Conservation (phyloP, 78 protist species). For the Dictyostelium purpureum region DNA sequence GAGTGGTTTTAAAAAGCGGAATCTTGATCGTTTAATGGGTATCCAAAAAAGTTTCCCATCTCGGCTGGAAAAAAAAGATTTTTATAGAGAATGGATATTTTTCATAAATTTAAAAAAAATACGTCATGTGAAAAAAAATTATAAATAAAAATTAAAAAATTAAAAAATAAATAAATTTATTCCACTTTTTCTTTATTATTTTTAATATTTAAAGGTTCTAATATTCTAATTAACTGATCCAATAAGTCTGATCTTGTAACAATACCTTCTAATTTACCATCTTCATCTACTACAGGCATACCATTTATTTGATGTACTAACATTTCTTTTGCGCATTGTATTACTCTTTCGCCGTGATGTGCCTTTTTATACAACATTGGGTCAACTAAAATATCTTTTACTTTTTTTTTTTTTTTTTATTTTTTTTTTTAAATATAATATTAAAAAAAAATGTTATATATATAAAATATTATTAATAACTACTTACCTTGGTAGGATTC, state of each 20-base stretch:
- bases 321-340: constrained; percentile 8
- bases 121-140: no score
- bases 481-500: constrained; percentile 11
- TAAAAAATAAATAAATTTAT: no score
- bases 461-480: neutral
- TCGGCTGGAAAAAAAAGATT: no score
- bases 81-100: no score
- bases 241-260: constrained; percentile 52
- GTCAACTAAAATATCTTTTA: constrained; percentile 40
- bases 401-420: neutral
- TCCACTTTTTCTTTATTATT: neutral
- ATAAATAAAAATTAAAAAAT: no score
- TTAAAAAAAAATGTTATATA: neutral
- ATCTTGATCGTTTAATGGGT: no score
- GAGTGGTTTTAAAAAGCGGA: no score
- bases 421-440: neutral
- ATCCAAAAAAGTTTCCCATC: no score
- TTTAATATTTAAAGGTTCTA: constrained; percentile 10
- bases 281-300: constrained; percentile 39
- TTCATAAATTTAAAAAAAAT: no score
- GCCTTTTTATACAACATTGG: neutral
- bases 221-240: constrained; percentile 63
- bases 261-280: constrained; percentile 15
- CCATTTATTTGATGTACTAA: constrained; percentile 7
- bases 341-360: neutral